These are phyloP conservation scores for Ogataea henricii DNA, from an alignment of 805 yeast genomes.

Conservation along the genomic window DNA sequence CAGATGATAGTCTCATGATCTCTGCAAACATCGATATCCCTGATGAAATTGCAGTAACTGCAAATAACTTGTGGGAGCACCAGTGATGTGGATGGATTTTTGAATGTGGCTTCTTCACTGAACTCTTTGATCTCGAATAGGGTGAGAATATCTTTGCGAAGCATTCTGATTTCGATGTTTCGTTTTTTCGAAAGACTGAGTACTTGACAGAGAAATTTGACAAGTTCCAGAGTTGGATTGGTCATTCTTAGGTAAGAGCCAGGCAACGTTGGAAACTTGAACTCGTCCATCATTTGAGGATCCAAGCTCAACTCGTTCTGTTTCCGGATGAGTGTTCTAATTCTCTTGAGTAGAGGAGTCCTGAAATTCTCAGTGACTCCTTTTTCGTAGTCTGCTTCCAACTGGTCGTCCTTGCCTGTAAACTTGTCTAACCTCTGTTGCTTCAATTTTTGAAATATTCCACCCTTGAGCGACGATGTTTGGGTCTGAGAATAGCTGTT, in stretches of 20 bases:
- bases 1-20: slow-evolving; percentile 55
- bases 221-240: slow-evolving; percentile 79
- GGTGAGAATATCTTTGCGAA: slow-evolving; percentile 72
- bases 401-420: slow-evolving; percentile 10
- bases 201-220: slow-evolving; percentile 73
- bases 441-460: slow-evolving; percentile 55
- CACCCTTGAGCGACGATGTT: slow-evolving; percentile 61
- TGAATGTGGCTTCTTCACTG: slow-evolving; percentile 69
- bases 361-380: slow-evolving; percentile 61
- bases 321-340: slow-evolving; percentile 61
- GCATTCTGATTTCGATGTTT: slow-evolving; percentile 67
- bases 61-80: slow-evolving; percentile 71
- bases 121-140: slow-evolving; percentile 84
- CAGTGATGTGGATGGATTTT: slow-evolving; percentile 73
- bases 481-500: slow-evolving; percentile 23
- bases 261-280: slow-evolving; percentile 72
- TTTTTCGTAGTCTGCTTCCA: slow-evolving; percentile 28
- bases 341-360: slow-evolving; percentile 63
- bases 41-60: slow-evolving; percentile 70
- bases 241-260: slow-evolving; percentile 63
- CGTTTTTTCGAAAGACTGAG: slow-evolving; percentile 65
- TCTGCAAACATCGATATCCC: slow-evolving; percentile 82
- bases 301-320: slow-evolving; percentile 76
- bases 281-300: slow-evolving; percentile 63
- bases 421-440: slow-evolving; percentile 38